These are phyloP conservation scores for Eragrostis curvula DNA, from an alignment of 176 grass and related monocot species.

Conservation along the genomic window DNA sequence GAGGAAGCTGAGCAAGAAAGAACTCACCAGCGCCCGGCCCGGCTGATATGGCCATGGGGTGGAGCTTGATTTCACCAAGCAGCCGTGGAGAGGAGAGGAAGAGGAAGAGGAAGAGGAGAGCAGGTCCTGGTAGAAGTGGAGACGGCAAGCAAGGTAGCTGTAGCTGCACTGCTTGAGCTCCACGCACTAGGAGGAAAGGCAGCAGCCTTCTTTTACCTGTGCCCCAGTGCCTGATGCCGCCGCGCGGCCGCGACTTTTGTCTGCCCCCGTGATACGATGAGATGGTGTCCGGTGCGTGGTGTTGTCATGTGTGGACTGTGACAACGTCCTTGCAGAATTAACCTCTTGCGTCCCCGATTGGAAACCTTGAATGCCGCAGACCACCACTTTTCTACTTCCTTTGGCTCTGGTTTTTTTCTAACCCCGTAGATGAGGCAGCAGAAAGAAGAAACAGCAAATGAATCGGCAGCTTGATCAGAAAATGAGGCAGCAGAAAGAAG, in stretches of 20 bases:
- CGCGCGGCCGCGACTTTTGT: conserved; percentile 33
- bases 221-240: conserved; percentile 27
- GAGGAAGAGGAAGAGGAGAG: neutral
- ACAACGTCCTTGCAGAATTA: conserved; percentile 34
- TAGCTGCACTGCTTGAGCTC: conserved; percentile 35
- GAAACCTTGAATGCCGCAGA: neutral
- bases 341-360: conserved; percentile 7
- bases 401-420: neutral
- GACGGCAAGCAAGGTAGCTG: conserved; percentile 19
- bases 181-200: conserved; percentile 34
- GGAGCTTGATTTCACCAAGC: conserved; percentile 14
- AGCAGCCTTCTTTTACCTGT: conserved; percentile 31
- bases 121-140: neutral
- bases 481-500: too few species aligned
- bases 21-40: conserved; percentile 33
- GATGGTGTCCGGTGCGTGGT: neutral
- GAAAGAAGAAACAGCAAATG: conserved; percentile 4
- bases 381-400: neutral
- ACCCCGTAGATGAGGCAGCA: neutral
- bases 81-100: neutral
- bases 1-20: neutral
- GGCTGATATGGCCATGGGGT: conserved; percentile 25
- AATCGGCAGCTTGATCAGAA: neutral
- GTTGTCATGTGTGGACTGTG: conserved; percentile 48
- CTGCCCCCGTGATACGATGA: conserved; percentile 30